Evolutionary conservation across 2,329 filamentous ascomycete species (phyloP).

Genomic region (Beauveria varroae): DNA sequence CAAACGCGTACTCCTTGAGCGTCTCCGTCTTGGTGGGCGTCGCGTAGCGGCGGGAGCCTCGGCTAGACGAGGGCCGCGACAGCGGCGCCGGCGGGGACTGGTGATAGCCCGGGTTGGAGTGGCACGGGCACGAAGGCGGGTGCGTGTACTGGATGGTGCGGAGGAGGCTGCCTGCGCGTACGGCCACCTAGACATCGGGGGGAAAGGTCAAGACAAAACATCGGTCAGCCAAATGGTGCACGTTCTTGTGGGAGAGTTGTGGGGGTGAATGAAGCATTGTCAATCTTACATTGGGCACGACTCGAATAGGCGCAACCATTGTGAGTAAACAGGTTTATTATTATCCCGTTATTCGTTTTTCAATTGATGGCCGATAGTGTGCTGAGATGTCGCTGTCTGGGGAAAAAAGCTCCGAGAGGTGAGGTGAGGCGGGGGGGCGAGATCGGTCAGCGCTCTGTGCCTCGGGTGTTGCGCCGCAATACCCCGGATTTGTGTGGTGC

Average conservation of each 20-base stretch:
- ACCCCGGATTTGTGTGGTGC: constrained; percentile 8
- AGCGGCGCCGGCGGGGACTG: constrained; percentile 53
- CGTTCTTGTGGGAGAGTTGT: not conserved
- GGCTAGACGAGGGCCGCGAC: constrained; percentile 32
- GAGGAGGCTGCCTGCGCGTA: constrained; percentile 64
- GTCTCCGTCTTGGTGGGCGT: constrained; percentile 56
- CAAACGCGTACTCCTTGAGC: constrained; percentile 94
- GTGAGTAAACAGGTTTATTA: not conserved
- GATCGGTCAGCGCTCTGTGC: not conserved
- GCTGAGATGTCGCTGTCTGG: not conserved
- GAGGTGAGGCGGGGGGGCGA: not conserved
- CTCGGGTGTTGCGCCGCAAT: constrained; percentile 9
- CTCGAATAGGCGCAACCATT: constrained; percentile 21
- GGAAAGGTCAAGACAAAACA: not conserved
- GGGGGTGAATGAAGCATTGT: not conserved
- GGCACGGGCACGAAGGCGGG: constrained; percentile 83
- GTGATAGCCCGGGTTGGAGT: constrained; percentile 78
- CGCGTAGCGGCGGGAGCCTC: constrained; percentile 48
- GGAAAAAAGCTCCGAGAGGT: not conserved
- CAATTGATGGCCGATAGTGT: not conserved
- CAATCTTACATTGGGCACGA: constrained; percentile 27
- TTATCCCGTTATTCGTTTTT: not conserved
- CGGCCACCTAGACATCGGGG: constrained; percentile 39
- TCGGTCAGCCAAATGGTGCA: not conserved
- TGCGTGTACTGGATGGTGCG: constrained; percentile 88